Base-by-base conservation (phyloP, 2,329 filamentous ascomycete genomes). In the Ascochyta rabiei region DNA sequence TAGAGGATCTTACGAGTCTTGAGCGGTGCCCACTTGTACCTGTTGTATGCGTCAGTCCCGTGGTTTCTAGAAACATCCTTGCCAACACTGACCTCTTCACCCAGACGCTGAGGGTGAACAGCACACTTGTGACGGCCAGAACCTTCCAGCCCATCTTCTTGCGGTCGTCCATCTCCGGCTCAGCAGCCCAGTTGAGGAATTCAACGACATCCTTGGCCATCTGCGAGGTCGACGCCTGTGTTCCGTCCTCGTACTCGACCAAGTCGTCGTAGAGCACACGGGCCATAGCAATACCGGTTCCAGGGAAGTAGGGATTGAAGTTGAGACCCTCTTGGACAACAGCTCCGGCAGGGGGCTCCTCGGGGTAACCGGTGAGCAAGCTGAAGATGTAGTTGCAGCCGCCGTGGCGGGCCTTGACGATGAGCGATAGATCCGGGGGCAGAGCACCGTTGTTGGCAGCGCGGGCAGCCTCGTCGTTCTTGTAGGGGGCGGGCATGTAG, bases 111-210 rank as follows among this genome's bases (percentile, higher is more conserved):
- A 98, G 73, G 53, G 91, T 91, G 75, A 91, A 89, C 61, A 99
- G 83, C 59, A 88, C 86, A 59, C 89, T 84, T 50, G 87, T 86
- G 66, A 96, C 86, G 65, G 89, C 87, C 69, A 99, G 78, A 49
- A 96, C 90, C 88, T 99, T 98, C 86, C 96, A 87, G 72, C 95
- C 95, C 95, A 98, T 99, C 84, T 92, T 95, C 90, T 99, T 99
- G 76, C 95, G 90, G 76, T 97, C 89, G 75, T 99, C 95, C 92
- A 97, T 96, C 84, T 99, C 95, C 43, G 95, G 95, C 83, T 99
- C 95, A 54, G 95, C 93, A 49, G 95, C 85, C 95, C 95, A 99
- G 88, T 99, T 98, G 75, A 99, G 85, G 84, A 99, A 99, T 81
- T 99, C 95, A 57, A 90, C 88, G 57, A 99, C 95, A 71, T 99